phyloP scores from a whole-genome alignment of 176 grass and related monocot genomes.

The Microstegium vimineum region DNA sequence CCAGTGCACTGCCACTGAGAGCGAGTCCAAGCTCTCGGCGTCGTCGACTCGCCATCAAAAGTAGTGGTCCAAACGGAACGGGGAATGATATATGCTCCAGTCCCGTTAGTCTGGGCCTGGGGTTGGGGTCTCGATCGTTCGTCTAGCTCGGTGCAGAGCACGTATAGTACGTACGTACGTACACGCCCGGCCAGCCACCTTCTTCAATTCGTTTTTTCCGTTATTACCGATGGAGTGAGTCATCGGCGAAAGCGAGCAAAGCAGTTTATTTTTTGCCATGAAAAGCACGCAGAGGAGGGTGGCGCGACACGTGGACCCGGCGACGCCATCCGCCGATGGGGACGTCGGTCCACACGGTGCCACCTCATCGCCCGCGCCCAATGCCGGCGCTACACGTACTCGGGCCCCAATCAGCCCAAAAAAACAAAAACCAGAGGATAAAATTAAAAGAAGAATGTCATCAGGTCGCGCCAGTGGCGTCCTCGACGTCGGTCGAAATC shows the following conservation, averaged over 20 bases:
- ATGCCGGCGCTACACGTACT: neutral
- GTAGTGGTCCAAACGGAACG: neutral
- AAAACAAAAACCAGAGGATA: neutral
- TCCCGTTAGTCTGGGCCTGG: no score
- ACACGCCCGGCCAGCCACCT: neutral
- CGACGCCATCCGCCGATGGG: neutral
- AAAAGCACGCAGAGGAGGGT: slow-evolving; percentile 2
- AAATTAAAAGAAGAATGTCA: no score
- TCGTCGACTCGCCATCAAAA: neutral
- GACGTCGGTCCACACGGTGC: slow-evolving; percentile 9
- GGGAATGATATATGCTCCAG: neutral
- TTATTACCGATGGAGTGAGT: slow-evolving; percentile 1
- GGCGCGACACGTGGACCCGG: slow-evolving; percentile 19
- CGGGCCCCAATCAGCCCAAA: neutral
- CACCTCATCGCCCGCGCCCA: neutral
- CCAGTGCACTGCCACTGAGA: no score
- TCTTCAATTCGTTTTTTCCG: neutral
- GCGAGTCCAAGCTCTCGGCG: neutral
- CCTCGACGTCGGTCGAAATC: neutral
- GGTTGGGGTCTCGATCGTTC: neutral
- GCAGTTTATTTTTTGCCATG: slow-evolving; percentile 17
- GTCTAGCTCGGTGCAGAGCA: neutral
- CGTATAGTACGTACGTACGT: no score
- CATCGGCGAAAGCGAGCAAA: neutral
- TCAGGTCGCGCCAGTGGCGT: neutral